Base-by-base conservation (phyloP, 208 protist genomes). In the Trypanosoma cruzi region DNA sequence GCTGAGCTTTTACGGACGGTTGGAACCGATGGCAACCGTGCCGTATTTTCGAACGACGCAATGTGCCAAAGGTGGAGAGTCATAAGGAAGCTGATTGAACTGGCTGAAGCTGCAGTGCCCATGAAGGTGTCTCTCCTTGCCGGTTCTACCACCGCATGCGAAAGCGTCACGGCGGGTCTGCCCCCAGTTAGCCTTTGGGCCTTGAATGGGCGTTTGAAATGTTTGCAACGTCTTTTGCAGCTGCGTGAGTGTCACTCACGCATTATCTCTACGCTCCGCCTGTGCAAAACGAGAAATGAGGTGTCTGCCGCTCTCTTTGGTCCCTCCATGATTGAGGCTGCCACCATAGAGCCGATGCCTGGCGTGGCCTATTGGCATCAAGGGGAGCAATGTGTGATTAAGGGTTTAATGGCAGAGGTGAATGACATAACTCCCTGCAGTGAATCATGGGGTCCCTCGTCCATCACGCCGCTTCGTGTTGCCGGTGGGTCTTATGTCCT, bases 51-150 rank as follows among this genome's bases (percentile, higher is more conserved):
- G 22, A 40, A 32, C 11, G 26, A 46, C 32, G 16, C 20, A 26
- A 3, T 22, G 0, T 22, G 13, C 32, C 5, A 68, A 48, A 50
- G 20, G 34, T 57, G 55, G 54, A 40, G 64, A 18, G 77, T 70
- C 34, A 60, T 79, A 32, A 56, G 79, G 34, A 83, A 83, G 11
- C 70, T 94, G 14, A 74, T 84, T 53, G 48, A 68, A 37, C 63
- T 92, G 14, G 68, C 82, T 57, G 86, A 94, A 52, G 77, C 84
- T 0, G 85, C 89, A 1, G 72, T 94, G 31, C 86, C 85, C 1
- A 66, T 83, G 66, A 73, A 71, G 44, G 49, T 77, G 77, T 49
- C 73, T 94, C 40, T 24, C 1, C 14, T 29, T 29, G n/a, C 28
- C 46, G 32, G 68, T 37, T 28, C 24, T 14, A 31, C 32, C 52